Evolutionary conservation across 2,329 filamentous ascomycete species (phyloP), one percentile per base, ranked within the genome.

Genomic region (Penicillium sclerotiorum): DNA sequence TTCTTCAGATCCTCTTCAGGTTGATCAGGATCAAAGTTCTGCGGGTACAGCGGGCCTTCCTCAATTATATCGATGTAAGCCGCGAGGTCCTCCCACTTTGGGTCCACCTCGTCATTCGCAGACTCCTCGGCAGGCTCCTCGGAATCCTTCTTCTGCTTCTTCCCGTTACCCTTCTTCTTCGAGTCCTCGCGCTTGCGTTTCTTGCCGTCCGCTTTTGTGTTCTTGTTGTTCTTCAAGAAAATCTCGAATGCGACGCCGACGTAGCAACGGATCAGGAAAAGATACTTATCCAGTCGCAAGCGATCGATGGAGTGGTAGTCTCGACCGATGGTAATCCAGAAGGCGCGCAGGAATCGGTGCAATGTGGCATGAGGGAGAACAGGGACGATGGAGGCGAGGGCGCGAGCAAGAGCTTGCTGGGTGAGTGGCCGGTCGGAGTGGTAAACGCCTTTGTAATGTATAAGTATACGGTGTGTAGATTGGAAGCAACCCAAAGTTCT

Each of bases 371-470:
- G 65, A 32, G 82, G 80, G 22, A 93, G 75, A 18, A 79, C 73
- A 55, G 81, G 78, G 37, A 88, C 70, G 41, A 96, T 83, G 1
- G 74, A 63, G 36, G 91, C 88, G 47, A 97, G 86, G 55, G 92
- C 86, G 58, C 80, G 75, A 60, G 89, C 88, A 38, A 97, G 87
- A 36, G 82, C 82, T 77, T 96, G 91, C 77, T 96, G 93, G 2
- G 89, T 86, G n/a, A 86, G 75, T 9, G 91, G 87, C 40, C 91
- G 89, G 78, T 96, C 92, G 71, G 87, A 90, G 86, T 96, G 94
- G 87, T 90, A 96, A 64, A 94, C 83, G 65, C 87, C 87, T 80
- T 41, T 21, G n/a, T 9, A n/a, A 17, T 13, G 32, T 28, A 45
- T 28, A 8, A 52, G 42, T 45, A 33, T 35, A 46, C 36, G 45